phyloP scores from a whole-genome alignment of 2,329 filamentous ascomycete species.

The Penicillium sp. region DNA sequence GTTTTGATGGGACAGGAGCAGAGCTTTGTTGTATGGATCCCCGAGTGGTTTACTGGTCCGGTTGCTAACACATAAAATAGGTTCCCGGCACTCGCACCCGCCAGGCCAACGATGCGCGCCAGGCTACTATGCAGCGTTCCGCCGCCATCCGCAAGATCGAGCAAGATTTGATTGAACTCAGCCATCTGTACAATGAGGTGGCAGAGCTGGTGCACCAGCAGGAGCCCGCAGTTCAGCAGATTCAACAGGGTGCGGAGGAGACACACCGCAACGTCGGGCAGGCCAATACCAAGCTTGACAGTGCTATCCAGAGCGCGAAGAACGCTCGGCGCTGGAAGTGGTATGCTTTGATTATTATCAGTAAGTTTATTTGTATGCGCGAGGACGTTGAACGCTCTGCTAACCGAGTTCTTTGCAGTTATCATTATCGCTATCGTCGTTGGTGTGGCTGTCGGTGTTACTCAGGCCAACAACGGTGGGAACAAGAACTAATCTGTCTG shows the following conservation, averaged over 20 bases:
- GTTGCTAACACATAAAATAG: conserved; percentile 18
- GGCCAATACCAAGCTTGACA: conserved; percentile 76
- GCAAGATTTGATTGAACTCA: conserved; percentile 79
- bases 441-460: conserved; percentile 49
- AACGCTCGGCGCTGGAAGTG: conserved; percentile 90
- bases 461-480: conserved; percentile 27
- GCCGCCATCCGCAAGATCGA: conserved; percentile 89
- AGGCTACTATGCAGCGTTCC: conserved; percentile 76
- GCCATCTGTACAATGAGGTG: conserved; percentile 84
- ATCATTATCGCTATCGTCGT: conserved; percentile 54
- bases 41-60: background rate
- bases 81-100: conserved; percentile 53
- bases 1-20: conserved; percentile 61
- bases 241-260: conserved; percentile 83
- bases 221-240: conserved; percentile 71
- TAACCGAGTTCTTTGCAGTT: conserved; percentile 36
- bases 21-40: conserved; percentile 69
- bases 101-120: conserved; percentile 74
- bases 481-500: background rate
- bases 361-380: conserved; percentile 42
- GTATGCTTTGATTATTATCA: conserved; percentile 78
- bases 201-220: conserved; percentile 82
- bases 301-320: conserved; percentile 77
- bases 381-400: conserved; percentile 3
- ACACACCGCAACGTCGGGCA: conserved; percentile 79